phyloP scores from a whole-genome alignment of 1,139 yeast genomes.

The Groenewaldozyma auringiensis region DNA sequence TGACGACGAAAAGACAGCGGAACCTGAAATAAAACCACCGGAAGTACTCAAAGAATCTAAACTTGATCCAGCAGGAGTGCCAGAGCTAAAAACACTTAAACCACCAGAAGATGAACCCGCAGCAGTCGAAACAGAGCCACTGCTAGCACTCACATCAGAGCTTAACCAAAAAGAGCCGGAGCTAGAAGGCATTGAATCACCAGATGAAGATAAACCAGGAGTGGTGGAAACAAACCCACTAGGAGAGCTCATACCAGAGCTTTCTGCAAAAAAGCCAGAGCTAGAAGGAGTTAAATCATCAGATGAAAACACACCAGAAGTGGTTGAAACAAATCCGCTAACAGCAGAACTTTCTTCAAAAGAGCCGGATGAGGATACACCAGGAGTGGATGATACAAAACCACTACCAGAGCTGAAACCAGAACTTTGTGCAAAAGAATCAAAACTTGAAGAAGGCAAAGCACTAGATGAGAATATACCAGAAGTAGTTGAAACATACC shows the following conservation, averaged over 20 bases:
- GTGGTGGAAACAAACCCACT: neutral
- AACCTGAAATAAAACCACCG: neutral
- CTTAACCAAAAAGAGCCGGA: constrained; percentile 3
- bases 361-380: neutral
- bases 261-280: constrained; percentile 8
- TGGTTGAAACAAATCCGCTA: neutral
- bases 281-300: constrained; percentile 17
- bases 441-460: constrained; percentile 19
- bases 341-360: neutral
- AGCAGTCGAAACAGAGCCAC: neutral
- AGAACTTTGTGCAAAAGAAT: constrained; percentile 6
- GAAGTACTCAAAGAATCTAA: neutral
- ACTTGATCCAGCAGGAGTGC: neutral
- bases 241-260: neutral
- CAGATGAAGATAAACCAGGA: neutral
- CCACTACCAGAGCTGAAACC: neutral
- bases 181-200: constrained; percentile 1
- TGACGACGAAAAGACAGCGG: no score
- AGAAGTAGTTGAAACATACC: neutral
- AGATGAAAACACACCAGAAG: neutral
- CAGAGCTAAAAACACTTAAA: neutral
- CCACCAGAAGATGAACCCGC: neutral
- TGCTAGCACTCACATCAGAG: neutral
- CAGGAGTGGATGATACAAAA: neutral
- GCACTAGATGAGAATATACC: neutral